Evolutionary conservation across 805 yeast genomes (phyloP).

Genomic region (Candida dajiaensis): DNA sequence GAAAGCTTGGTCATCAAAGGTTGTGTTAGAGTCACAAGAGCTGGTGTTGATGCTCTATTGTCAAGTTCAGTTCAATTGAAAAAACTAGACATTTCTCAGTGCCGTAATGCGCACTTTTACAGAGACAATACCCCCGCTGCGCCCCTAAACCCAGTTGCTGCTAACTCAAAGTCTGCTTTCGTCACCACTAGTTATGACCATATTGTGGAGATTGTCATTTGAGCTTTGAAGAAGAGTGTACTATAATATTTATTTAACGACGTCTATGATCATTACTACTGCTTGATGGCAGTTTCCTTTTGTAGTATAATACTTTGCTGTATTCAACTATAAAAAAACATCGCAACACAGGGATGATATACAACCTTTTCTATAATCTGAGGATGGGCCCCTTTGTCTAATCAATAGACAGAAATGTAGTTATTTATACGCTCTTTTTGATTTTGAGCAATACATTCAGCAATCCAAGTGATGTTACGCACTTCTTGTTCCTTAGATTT

Average conservation of each 20-base stretch:
- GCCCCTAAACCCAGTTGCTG: conserved; percentile 37
- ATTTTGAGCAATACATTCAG: conserved; percentile 98
- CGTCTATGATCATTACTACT: background rate
- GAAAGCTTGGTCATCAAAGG: conserved; percentile 52
- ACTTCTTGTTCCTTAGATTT: conserved; percentile 95
- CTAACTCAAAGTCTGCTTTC: conserved; percentile 51
- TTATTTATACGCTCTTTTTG: conserved; percentile 91
- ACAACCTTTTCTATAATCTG: background rate
- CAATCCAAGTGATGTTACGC: conserved; percentile 98
- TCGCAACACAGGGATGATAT: background rate
- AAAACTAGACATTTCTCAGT: conserved; percentile 59
- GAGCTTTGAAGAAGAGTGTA: conserved; percentile 5
- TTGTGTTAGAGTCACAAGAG: conserved; percentile 70
- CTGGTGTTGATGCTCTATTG: conserved; percentile 65
- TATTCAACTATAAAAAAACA: conserved; percentile 5
- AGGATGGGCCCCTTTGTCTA: background rate
- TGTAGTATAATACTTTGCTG: background rate
- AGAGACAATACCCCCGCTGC: conserved; percentile 58
- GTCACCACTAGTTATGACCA: conserved; percentile 48
- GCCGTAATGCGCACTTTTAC: conserved; percentile 60
- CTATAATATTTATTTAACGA: conserved; percentile 2
- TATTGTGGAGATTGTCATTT: conserved; percentile 53
- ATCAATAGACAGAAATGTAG: conserved; percentile 78
- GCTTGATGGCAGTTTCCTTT: background rate
- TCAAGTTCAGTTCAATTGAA: conserved; percentile 48